Conservation (phyloP, 2,329 filamentous ascomycete genomes). For the Trichocomaceae sp. region DNA sequence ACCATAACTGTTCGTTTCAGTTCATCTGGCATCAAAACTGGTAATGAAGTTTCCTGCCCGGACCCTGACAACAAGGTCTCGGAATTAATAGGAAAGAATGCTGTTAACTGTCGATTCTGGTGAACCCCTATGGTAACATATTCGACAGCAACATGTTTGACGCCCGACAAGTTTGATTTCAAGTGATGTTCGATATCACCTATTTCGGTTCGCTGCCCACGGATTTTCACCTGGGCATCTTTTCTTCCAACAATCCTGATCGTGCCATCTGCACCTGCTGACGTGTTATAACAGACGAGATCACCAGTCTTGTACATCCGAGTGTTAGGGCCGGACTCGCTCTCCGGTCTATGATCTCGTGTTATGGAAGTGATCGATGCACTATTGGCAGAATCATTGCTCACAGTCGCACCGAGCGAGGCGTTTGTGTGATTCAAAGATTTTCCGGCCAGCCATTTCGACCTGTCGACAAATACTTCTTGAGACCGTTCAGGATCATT, state of each 20-base stretch:
- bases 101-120: background rate
- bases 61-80: background rate
- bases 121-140: background rate
- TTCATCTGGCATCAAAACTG: background rate
- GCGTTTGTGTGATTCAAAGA: background rate
- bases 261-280: conserved; percentile 27
- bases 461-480: background rate
- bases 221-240: conserved; percentile 36
- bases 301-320: conserved; percentile 31
- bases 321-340: too few relatives aligned
- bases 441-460: background rate
- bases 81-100: background rate
- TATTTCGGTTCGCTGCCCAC: conserved; percentile 38
- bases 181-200: conserved; percentile 30
- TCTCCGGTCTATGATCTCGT: background rate
- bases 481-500: background rate
- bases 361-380: too few relatives aligned
- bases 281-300: conserved; percentile 23
- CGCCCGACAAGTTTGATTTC: background rate
- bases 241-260: conserved; percentile 26
- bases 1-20: background rate
- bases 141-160: background rate
- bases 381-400: too few relatives aligned
- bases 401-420: too few relatives aligned
- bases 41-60: background rate